Base-by-base conservation (phyloP, 805 yeast genomes). In the Saccharomycopsis olivae region DNA sequence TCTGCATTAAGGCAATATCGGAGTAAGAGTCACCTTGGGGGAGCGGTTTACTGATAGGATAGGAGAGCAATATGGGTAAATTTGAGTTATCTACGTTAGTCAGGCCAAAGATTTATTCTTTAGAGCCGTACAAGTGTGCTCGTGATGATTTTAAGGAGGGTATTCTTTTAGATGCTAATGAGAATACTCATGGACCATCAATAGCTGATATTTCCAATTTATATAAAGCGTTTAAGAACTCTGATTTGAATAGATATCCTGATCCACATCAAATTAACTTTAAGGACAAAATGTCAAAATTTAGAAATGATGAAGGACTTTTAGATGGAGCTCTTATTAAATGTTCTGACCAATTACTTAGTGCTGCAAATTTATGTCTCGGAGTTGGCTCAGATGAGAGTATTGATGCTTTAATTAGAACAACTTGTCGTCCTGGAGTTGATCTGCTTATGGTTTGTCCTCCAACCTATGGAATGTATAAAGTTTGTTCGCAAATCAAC, bases 311-410 rank as follows among this genome's bases (percentile, higher is more conserved):
- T 2, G 71, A 68, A 43, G 57, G 60, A 17, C 43, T 46, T 29
- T 41, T n/a, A 44, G 19, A 35, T n/a, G n/a, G 11, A 5, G 20
- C 32, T 18, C 43, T 39, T 16, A 49, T 53, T 20, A 48, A 47
- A n/a, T 14, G 57, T 20, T 47, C 58, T 3, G 56, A 49, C 15
- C 19, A 50, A 8, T 29, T 42, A 10, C 53, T 55, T 3, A 60
- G 64, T 1, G 72, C 82, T 0, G 80, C 67, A 5, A 92, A 92
- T 59, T 53, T 92, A 24, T 87, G 94, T 55, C 68, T 92, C 25
- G 98, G 98, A 33, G 98, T 92, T 10, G 98, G 98, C 1, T 88
- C 96, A 1, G 98, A 92, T 58, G 98, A 92, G 60, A 76, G 92
- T 52, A 87, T 92, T 45, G 98, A 92, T 56, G 71, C 92, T 30